Conservation (phyloP, 768 basidiomycete genomes). For the Rhodotorula diobovata region DNA sequence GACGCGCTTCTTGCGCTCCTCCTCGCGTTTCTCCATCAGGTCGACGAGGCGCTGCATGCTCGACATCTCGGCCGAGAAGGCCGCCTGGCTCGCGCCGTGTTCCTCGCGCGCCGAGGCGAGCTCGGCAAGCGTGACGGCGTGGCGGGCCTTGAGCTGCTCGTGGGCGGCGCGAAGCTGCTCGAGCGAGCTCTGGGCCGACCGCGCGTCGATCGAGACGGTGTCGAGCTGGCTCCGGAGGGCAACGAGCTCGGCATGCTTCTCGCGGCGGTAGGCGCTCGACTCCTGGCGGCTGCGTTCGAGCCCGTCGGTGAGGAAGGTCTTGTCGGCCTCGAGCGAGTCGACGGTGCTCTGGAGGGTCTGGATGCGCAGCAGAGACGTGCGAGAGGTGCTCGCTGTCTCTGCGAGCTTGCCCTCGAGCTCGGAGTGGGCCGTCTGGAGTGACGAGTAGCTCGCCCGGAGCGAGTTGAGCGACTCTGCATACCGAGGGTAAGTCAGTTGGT, state of each 20-base stretch:
- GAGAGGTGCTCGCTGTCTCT: conserved; percentile 6
- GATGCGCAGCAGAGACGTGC: conserved; percentile 28
- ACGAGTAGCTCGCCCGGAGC: conserved; percentile 70
- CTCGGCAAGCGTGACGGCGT: conserved; percentile 69
- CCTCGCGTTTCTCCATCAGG: conserved; percentile 83
- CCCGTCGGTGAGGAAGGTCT: conserved; percentile 65
- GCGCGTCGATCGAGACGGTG: conserved; percentile 62
- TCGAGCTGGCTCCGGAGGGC: conserved; percentile 74
- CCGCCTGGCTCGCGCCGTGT: conserved; percentile 77
- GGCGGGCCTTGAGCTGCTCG: conserved; percentile 64
- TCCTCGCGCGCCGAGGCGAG: conserved; percentile 70
- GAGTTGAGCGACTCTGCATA: conserved; percentile 58
- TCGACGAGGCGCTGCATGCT: conserved; percentile 68
- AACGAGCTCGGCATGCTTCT: conserved; percentile 63
- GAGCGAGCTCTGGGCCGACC: conserved; percentile 63
- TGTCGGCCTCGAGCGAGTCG: conserved; percentile 77
- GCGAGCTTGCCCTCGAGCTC: conserved; percentile 34
- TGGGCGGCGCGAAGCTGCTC: conserved; percentile 70
- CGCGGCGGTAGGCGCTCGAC: conserved; percentile 18
- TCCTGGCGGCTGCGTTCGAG: conserved; percentile 53
- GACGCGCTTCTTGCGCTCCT: conserved; percentile 74
- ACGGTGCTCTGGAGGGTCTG: conserved; percentile 33
- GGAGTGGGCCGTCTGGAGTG: conserved; percentile 52
- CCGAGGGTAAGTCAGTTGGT: too few relatives aligned
- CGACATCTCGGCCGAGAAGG: conserved; percentile 70